A percentile compares a stretch with the other conserved stretches of the same genome.
These are phyloP conservation scores for Cubamyces sp. DNA, from an alignment of 768 basidiomycete species.

Conservation along the genomic window DNA sequence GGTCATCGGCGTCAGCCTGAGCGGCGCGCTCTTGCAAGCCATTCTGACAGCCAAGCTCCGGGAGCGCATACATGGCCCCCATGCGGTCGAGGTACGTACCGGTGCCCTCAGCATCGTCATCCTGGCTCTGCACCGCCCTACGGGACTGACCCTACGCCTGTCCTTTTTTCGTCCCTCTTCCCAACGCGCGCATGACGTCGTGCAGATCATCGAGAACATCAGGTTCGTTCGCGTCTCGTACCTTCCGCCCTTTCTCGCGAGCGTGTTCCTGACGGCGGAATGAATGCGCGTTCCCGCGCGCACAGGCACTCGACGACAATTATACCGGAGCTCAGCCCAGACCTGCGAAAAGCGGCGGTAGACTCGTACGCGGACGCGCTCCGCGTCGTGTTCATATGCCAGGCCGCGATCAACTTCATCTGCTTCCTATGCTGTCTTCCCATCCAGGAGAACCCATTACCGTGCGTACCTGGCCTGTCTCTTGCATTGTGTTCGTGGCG, in stretches of 20 bases:
- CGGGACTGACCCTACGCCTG: neutral
- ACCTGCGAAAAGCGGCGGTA: constrained; percentile 61
- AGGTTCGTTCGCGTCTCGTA: constrained; percentile 43
- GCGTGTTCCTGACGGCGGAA: constrained; percentile 1
- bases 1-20: constrained; percentile 91
- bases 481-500: neutral
- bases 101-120: constrained; percentile 8
- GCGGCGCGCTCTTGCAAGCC: constrained; percentile 82
- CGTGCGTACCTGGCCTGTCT: constrained; percentile 38
- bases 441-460: constrained; percentile 73
- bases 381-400: constrained; percentile 82
- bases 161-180: neutral
- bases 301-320: constrained; percentile 70
- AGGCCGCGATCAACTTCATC: constrained; percentile 67
- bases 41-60: constrained; percentile 74
- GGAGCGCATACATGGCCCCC: constrained; percentile 75
- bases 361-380: constrained; percentile 81
- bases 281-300: constrained; percentile 2
- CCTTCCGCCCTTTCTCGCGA: neutral
- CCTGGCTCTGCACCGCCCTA: neutral
- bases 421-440: constrained; percentile 71
- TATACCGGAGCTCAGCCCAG: constrained; percentile 67
- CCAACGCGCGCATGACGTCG: constrained; percentile 25
- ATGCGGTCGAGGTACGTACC: constrained; percentile 65
- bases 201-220: constrained; percentile 73